Percentiles rank a stretch among this genome's conserved stretches.
phyloP scores from a whole-genome alignment of 257 asterid genomes.

The Lavandula angustifolia region DNA sequence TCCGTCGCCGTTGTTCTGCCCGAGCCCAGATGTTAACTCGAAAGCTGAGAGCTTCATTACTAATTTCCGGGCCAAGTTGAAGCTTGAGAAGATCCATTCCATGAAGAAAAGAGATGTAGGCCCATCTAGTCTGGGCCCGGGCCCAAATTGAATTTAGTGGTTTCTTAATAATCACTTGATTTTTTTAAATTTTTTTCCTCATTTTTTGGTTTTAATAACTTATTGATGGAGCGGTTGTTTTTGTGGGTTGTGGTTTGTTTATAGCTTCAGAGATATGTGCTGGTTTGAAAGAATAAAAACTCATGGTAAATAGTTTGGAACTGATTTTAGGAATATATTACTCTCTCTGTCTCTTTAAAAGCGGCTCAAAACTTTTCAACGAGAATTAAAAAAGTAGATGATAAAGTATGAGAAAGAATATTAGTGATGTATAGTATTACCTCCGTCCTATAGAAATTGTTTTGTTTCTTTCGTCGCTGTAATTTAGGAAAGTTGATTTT shows the following conservation, averaged over 20 bases:
- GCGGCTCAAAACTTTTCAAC: too few relatives aligned
- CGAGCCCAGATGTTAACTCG: slow-evolving; percentile 85
- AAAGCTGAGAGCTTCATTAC: slow-evolving; percentile 87
- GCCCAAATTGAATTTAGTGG: slow-evolving; percentile 32
- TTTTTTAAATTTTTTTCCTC: slow-evolving; percentile 11
- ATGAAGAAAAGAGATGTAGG: slow-evolving; percentile 47
- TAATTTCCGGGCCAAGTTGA: slow-evolving; percentile 55
- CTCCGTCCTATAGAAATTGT: too few relatives aligned
- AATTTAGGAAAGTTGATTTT: too few relatives aligned
- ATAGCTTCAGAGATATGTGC: background rate
- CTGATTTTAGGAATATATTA: too few relatives aligned
- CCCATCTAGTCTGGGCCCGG: slow-evolving; percentile 45
- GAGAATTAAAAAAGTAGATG: too few relatives aligned
- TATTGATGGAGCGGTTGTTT: background rate
- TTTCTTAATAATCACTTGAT: slow-evolving; percentile 11
- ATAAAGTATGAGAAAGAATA: too few relatives aligned
- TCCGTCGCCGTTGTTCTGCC: slow-evolving; percentile 62
- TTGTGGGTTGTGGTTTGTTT: background rate
- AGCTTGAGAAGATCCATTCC: slow-evolving; percentile 49
- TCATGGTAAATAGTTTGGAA: background rate
- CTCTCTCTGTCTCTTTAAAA: too few relatives aligned
- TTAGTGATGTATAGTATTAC: too few relatives aligned
- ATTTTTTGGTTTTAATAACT: background rate
- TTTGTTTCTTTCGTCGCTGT: too few relatives aligned
- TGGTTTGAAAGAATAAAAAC: background rate